Base-by-base conservation (phyloP, 2,329 filamentous ascomycete species). In the Orbilia ellipsospora region DNA sequence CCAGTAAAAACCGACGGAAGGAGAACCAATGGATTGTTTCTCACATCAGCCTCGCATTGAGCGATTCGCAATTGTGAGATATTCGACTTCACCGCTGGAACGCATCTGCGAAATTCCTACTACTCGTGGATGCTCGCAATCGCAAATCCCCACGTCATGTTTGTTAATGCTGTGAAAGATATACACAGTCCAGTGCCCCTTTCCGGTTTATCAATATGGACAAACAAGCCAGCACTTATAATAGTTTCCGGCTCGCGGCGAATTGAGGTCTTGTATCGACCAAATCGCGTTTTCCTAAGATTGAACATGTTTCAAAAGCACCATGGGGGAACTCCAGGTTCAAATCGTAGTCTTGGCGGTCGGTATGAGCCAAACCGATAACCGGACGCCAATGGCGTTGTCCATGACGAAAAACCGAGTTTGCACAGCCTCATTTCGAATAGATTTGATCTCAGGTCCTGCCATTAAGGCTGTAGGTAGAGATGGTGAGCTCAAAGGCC, bases 21-120 rank as follows among this genome's bases (percentile, higher is more conserved):
- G 31, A 59, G 28, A n/a, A 23, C 55, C 15, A 59, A 4, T 10
- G 16, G 15, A 28, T 42, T 12, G 12, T 7, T 56, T 26, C 54
- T 28, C 20, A 31, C 51, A 15, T 59, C 8, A 70, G 66, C 20
- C 57, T 63, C 66, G 66, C 66, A 63, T 57, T 63, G 57, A 31
- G 59, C 51, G 57, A 70, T 63, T 18, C 65, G 56, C 56, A 69
- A 69, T 62, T 62, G 56, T 69, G 56, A 62, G 40, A 62, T 62
- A 55, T 40, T 36, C 31, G 8, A 20, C 13, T 12, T 50, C 7
- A 42, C 42, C 28, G 48, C 44, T 48, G 44, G 44, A 48, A n/a
- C 44, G 31, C 13, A 48, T 15, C 44, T 48, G 44, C 15, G 16
- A 48, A 12, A 18, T 48, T 48, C 8, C 10, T 36, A 36, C 10